These are phyloP conservation scores for Amylostereum chailletii DNA, from an alignment of 1,284 basidiomycete genomes.

Conservation along the genomic window DNA sequence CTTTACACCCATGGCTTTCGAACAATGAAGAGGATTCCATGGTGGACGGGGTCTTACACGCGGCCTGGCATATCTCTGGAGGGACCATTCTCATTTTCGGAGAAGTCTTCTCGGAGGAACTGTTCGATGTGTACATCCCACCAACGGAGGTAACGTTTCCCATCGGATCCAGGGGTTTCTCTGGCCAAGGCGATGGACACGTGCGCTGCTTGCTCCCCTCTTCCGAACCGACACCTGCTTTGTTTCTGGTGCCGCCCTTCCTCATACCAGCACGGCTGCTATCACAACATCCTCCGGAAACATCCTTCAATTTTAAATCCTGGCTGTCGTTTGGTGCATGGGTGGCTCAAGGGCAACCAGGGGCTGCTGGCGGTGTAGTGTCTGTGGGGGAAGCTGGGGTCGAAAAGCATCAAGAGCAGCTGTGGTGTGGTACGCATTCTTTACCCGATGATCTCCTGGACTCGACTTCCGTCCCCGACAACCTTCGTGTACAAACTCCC, in stretches of 20 bases:
- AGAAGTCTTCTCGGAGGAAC: conserved; percentile 22
- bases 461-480: background rate
- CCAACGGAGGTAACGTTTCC: conserved; percentile 13
- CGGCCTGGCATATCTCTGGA: conserved; percentile 28
- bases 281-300: conserved; percentile 17
- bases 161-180: conserved; percentile 9
- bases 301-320: conserved; percentile 14
- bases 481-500: background rate
- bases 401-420: conserved; percentile 1
- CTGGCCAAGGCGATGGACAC: background rate
- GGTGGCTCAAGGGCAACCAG: conserved; percentile 18
- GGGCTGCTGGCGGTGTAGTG: conserved; percentile 24
- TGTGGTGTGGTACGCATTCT: conserved; percentile 17
- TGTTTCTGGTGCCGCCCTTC: conserved; percentile 50
- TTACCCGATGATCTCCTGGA: background rate
- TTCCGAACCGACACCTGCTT: background rate
- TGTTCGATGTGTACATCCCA: conserved; percentile 20
- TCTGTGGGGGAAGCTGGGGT: conserved; percentile 9
- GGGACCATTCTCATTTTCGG: conserved; percentile 47
- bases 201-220: background rate
- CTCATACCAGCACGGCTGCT: conserved; percentile 29
- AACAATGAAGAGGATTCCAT: conserved; percentile 15
- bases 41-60: conserved; percentile 23
- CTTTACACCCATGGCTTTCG: conserved; percentile 28
- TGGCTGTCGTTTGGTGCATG: conserved; percentile 38